Percentiles rank a stretch among this genome's conserved stretches.
Conservation (phyloP, 257 asterid species). For the Nicotiana knightiana region DNA sequence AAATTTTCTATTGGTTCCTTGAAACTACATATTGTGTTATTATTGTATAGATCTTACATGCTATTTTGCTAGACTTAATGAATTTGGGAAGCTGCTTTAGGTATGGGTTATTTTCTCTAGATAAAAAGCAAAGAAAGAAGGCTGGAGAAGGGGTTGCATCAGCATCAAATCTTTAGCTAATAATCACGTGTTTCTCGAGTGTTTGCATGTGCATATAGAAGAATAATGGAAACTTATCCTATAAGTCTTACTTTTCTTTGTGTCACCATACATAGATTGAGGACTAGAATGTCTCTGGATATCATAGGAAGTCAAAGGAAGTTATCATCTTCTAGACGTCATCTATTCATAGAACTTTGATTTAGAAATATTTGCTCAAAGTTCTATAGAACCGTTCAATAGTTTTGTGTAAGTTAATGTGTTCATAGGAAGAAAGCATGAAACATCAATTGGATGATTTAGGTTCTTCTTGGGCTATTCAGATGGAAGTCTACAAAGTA, state of each 20-base stretch:
- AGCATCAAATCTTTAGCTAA: background rate
- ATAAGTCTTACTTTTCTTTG: background rate
- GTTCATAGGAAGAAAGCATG: background rate
- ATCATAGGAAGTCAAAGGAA: background rate
- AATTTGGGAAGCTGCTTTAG: background rate
- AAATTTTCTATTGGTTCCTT: background rate
- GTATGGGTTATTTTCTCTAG: background rate
- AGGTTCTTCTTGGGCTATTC: constrained; percentile 1
- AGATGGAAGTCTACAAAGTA: background rate
- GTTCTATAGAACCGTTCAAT: background rate
- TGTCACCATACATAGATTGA: background rate
- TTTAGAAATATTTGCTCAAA: background rate
- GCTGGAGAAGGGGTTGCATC: background rate
- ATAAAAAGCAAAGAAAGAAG: background rate
- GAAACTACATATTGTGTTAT: background rate
- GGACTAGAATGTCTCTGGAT: background rate
- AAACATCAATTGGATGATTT: background rate
- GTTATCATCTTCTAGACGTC: background rate
- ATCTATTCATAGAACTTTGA: background rate
- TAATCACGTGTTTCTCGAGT: background rate
- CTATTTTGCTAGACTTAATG: background rate
- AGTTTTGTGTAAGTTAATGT: background rate
- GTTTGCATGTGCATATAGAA: background rate
- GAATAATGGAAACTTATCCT: background rate
- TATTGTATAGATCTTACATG: background rate